Percentiles rank a stretch among this genome's conserved stretches.
Evolutionary conservation across 1,139 yeast genomes (phyloP).

Genomic region (Kluyveromyces marxianus): DNA sequence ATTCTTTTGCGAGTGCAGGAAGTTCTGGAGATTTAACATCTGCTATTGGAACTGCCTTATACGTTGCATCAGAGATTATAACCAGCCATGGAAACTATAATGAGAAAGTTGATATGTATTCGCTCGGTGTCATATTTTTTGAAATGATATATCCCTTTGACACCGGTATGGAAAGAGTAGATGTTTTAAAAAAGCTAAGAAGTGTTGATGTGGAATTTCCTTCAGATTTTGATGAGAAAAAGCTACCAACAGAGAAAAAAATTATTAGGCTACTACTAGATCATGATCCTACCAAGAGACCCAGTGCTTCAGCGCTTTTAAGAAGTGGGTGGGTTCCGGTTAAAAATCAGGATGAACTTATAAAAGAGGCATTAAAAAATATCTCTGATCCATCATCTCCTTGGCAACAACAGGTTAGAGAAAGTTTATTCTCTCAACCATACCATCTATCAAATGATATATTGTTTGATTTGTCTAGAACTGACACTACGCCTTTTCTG

Average conservation of each 20-base stretch:
- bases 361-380: conserved; percentile 79
- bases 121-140: conserved; percentile 87
- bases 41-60: conserved; percentile 86
- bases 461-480: conserved; percentile 52
- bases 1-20: conserved; percentile 28
- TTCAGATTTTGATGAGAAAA: conserved; percentile 44
- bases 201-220: conserved; percentile 58
- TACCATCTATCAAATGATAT: conserved; percentile 76
- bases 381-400: conserved; percentile 87
- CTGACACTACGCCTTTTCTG: conserved; percentile 29
- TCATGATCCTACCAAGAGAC: conserved; percentile 72
- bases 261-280: conserved; percentile 60
- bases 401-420: conserved; percentile 89
- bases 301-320: conserved; percentile 67
- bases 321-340: conserved; percentile 81
- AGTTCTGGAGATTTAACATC: conserved; percentile 75
- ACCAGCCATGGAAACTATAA: conserved; percentile 64
- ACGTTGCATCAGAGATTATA: conserved; percentile 85
- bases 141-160: conserved; percentile 82
- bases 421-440: conserved; percentile 75
- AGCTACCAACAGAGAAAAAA: conserved; percentile 50
- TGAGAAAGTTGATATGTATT: conserved; percentile 92
- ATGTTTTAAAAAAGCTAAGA: conserved; percentile 58
- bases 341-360: conserved; percentile 81
- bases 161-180: conserved; percentile 90